phyloP scores from a whole-genome alignment of 305 asterid genomes.

The Fraxinus sp. region DNA sequence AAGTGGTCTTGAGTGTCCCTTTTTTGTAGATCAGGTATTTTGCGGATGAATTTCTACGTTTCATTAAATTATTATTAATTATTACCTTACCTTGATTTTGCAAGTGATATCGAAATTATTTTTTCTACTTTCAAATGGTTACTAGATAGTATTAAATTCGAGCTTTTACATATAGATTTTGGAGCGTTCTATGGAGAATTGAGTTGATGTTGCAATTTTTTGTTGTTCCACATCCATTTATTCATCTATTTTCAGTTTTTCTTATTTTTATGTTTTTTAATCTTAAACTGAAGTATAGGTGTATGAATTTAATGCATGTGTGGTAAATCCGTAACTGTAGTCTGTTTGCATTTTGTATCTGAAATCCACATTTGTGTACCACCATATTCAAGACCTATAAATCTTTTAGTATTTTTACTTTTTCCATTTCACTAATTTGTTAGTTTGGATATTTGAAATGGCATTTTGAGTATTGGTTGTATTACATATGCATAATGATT shows the following conservation, averaged over 20 bases:
- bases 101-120: not conserved
- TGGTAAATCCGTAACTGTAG: not conserved
- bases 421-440: not conserved
- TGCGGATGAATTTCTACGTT: not conserved
- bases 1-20: too few relatives aligned
- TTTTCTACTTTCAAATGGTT: not conserved
- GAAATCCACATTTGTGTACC: not conserved
- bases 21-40: too few relatives aligned
- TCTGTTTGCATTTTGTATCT: not conserved
- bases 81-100: not conserved
- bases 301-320: not conserved
- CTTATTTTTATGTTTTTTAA: not conserved
- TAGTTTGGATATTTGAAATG: not conserved
- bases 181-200: not conserved
- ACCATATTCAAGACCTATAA: not conserved
- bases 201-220: slow-evolving; percentile 17
- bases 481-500: too few relatives aligned
- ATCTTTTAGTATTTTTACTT: not conserved
- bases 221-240: not conserved
- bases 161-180: not conserved
- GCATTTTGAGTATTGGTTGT: not conserved
- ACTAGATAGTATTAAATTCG: not conserved
- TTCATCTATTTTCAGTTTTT: not conserved
- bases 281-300: not conserved
- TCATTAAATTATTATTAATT: too few relatives aligned